Evolutionary conservation across 2,329 filamentous ascomycete species (phyloP).

Genomic region (Clarireedia monteithiana): DNA sequence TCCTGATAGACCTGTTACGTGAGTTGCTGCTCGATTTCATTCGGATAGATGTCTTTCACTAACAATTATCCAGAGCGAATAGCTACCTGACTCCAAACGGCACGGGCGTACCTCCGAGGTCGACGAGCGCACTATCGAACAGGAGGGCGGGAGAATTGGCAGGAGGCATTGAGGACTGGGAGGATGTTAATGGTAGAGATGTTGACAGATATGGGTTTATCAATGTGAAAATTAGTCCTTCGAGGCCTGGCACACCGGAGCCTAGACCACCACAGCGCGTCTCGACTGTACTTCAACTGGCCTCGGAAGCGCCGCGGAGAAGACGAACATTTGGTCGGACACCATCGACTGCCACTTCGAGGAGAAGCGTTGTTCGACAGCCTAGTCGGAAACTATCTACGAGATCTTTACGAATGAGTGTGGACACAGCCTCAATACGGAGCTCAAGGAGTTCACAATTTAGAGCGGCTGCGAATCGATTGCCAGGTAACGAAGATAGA

Average conservation of each 20-base stretch:
- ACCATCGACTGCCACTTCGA: conserved; percentile 20
- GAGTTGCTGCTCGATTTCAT: conserved; percentile 7
- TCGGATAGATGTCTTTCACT: conserved; percentile 7
- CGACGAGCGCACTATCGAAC: conserved; percentile 19
- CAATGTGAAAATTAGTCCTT: conserved; percentile 33
- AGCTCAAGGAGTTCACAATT: conserved; percentile 45
- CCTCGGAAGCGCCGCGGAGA: conserved; percentile 26
- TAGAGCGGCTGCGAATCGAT: conserved; percentile 48
- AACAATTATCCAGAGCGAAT: conserved; percentile 13
- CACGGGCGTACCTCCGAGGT: conserved; percentile 10
- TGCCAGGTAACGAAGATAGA: conserved; percentile 54
- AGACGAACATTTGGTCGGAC: conserved; percentile 24
- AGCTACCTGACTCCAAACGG: conserved; percentile 14
- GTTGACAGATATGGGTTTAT: conserved; percentile 67
- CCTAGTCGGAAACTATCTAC: conserved; percentile 50
- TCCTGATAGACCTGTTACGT: conserved; percentile 10
- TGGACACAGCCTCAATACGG: conserved; percentile 26
- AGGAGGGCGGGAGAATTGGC: conserved; percentile 39
- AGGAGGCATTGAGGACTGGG: conserved; percentile 59
- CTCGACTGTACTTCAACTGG: conserved; percentile 26
- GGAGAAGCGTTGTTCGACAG: conserved; percentile 26
- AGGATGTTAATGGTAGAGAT: conserved; percentile 51
- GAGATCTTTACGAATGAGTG: conserved; percentile 46
- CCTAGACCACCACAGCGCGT: conserved; percentile 26
- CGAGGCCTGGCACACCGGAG: conserved; percentile 33